A percentile compares a stretch with the other conserved stretches of the same genome.
Conservation (phyloP, 495 filamentous ascomycete genomes). For the Cercophora samala region DNA sequence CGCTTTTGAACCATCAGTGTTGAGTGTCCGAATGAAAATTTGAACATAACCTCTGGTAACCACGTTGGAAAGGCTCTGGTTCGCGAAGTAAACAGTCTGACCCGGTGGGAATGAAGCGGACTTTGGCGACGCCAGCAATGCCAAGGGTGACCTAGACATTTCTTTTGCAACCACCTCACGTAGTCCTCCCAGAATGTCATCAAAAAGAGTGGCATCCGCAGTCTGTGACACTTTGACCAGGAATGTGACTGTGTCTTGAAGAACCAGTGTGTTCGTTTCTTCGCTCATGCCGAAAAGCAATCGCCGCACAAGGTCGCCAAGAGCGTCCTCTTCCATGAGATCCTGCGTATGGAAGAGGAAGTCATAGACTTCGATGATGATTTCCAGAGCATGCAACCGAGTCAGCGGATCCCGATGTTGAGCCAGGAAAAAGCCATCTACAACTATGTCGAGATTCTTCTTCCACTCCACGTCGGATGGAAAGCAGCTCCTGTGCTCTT, state of each 20-base stretch:
- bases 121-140: conserved; percentile 31
- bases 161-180: conserved; percentile 41
- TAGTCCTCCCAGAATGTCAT: conserved; percentile 50
- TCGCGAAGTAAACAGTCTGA: conserved; percentile 25
- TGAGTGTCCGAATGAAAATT: conserved; percentile 61
- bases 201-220: conserved; percentile 49
- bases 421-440: conserved; percentile 65
- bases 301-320: conserved; percentile 42
- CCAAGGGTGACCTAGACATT: conserved; percentile 35
- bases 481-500: conserved; percentile 61
- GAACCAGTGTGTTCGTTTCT: conserved; percentile 52
- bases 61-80: conserved; percentile 52
- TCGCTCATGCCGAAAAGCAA: conserved; percentile 50
- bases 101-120: conserved; percentile 14
- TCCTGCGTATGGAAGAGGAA: conserved; percentile 54
- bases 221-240: conserved; percentile 48
- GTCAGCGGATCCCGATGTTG: conserved; percentile 60
- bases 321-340: conserved; percentile 45
- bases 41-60: conserved; percentile 54
- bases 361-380: conserved; percentile 64
- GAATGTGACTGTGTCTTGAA: conserved; percentile 52
- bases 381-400: conserved; percentile 64
- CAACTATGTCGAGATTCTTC: conserved; percentile 56
- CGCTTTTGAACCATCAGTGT: conserved; percentile 50
- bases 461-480: conserved; percentile 69